Conservation (phyloP, 148 eudicot species). For the Spergularia marina region DNA sequence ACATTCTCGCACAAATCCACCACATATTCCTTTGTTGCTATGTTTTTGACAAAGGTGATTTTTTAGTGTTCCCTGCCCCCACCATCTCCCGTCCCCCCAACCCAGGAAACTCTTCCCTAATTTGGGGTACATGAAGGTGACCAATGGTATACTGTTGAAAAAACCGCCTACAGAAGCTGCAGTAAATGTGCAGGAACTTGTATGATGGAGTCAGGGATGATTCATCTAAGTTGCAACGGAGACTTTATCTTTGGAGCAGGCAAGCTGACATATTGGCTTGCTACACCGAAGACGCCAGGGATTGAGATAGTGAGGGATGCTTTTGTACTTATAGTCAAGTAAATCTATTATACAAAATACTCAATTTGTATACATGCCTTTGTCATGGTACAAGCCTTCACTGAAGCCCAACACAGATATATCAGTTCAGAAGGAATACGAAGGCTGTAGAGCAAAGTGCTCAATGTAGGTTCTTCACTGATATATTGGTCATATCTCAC, state of each 20-base stretch:
- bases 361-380: background rate
- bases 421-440: background rate
- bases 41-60: background rate
- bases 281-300: background rate
- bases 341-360: background rate
- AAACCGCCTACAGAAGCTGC: too few relatives aligned
- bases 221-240: background rate
- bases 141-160: background rate
- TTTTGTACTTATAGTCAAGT: background rate
- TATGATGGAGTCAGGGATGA: background rate
- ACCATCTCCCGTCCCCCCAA: background rate
- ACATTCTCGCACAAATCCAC: background rate
- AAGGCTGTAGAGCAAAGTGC: background rate
- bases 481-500: background rate
- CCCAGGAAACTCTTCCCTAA: background rate
- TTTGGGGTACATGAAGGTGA: background rate
- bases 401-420: background rate
- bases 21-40: background rate
- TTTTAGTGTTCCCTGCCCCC: background rate
- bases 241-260: background rate
- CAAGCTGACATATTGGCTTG: too few relatives aligned
- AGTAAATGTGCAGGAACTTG: background rate
- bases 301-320: background rate
- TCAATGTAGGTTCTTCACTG: background rate
- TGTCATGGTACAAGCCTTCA: background rate